Percentiles rank a stretch among this genome's conserved stretches.
Conservation (phyloP, 495 filamentous ascomycete species). For the Hypoxylon trugodes region DNA sequence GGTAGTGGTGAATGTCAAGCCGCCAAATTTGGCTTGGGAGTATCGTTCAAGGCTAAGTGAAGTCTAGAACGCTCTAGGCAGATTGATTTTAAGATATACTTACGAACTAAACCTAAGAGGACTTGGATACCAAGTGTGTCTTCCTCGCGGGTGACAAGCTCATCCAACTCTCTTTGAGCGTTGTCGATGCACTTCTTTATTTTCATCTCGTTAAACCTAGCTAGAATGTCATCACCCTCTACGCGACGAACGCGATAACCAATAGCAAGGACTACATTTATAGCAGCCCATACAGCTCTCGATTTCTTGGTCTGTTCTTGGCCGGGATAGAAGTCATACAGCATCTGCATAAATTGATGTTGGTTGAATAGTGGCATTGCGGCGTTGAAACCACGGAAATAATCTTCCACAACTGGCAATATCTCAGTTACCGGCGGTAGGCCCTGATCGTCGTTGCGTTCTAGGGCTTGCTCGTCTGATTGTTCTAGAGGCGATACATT, state of each 20-base stretch:
- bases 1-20: not conserved
- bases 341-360: conserved; percentile 36
- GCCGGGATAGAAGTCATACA: conserved; percentile 39
- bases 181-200: conserved; percentile 41
- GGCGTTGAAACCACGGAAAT: conserved; percentile 45
- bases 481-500: not conserved
- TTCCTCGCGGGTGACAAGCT: conserved; percentile 43
- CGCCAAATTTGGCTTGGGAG: not conserved
- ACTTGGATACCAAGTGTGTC: conserved; percentile 44
- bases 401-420: conserved; percentile 39
- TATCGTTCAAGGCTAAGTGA: not conserved
- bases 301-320: conserved; percentile 17
- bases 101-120: conserved; percentile 44
- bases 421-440: conserved; percentile 42
- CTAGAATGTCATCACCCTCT: conserved; percentile 21
- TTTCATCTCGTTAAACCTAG: conserved; percentile 31
- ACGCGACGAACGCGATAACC: conserved; percentile 31
- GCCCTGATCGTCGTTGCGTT: conserved; percentile 1
- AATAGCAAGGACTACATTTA: conserved; percentile 46
- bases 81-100: conserved; percentile 1
- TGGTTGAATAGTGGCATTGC: conserved; percentile 45
- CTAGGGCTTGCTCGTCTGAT: not conserved
- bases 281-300: conserved; percentile 37
- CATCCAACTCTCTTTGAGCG: conserved; percentile 43
- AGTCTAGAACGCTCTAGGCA: too few relatives aligned